Conservation (phyloP, 805 yeast genomes). For the Lipomyces spencermartinsiae region DNA sequence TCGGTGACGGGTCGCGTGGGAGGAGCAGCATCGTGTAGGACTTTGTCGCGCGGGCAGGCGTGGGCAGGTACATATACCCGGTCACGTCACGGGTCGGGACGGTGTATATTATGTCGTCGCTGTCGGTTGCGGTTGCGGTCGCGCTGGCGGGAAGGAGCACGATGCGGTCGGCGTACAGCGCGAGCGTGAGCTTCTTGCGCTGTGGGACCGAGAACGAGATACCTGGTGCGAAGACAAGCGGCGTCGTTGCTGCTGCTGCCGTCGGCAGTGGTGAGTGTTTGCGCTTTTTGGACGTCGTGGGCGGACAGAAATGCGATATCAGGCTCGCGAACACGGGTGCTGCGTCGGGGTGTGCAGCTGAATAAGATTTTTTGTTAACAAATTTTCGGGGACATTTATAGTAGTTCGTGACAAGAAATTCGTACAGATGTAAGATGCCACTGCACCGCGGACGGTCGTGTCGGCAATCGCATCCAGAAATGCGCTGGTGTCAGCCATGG, state of each 20-base stretch:
- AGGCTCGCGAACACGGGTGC: neutral
- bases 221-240: slow-evolving; percentile 25
- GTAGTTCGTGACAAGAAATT: neutral
- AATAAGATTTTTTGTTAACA: neutral
- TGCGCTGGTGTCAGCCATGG: neutral
- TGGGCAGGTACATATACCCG: slow-evolving; percentile 18
- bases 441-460: neutral
- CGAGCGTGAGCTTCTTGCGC: slow-evolving; percentile 38
- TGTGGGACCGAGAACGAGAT: slow-evolving; percentile 38
- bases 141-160: slow-evolving; percentile 15
- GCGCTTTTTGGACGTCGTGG: slow-evolving; percentile 5
- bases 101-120: neutral
- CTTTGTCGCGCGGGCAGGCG: slow-evolving; percentile 34
- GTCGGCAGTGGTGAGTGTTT: neutral
- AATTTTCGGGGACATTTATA: neutral
- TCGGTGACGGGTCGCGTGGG: slow-evolving; percentile 10
- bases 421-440: slow-evolving; percentile 5
- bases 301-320: neutral
- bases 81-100: slow-evolving; percentile 4
- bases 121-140: slow-evolving; percentile 1
- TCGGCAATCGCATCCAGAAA: neutral
- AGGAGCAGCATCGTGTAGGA: slow-evolving; percentile 19
- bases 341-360: slow-evolving; percentile 8
- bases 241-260: neutral
- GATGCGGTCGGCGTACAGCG: slow-evolving; percentile 23